Evolutionary conservation across 192 early-diverging fungal species (phyloP), one percentile per base, ranked within the genome.

Genomic region (Powellomyces hirtus): DNA sequence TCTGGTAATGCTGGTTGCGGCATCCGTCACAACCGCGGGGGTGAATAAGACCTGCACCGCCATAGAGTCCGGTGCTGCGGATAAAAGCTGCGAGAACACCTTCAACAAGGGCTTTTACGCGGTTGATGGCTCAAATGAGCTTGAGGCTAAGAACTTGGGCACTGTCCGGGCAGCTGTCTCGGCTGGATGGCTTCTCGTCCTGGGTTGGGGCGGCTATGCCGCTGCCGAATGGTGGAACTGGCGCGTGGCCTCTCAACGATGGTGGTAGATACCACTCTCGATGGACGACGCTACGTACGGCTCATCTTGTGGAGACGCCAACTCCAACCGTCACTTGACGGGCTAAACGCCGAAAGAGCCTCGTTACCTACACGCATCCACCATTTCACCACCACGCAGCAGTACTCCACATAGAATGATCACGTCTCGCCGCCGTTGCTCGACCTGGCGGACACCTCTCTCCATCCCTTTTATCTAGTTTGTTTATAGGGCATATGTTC

Each of bases 181-280:
- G 7, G 59, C 59, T 29, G 45, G 24, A 22, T 71, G 69, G 69
- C 1, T 71, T 2, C 5, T 62, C 30, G 31, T 42, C 30, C 20
- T 62, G 31, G 50, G 40, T 16, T 71, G 69, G 69, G 34, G 34
- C 7, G 60, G 16, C 5, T 63, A 71, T n/a, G 61, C 60, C 18
- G 69, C 42, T 14, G 37, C 59, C 6, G 69, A 71, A 44, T 71
- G 69, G 69, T 71, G 65, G 65, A 67, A 34, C 38, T 67, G 65
- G 65, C 7, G 38, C 24, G 53, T 57, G 1, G 65, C 65, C 27
- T 57, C 52, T 2, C 34, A 67, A 53, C 50, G 65, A 27, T 67
- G 65, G 65, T 67, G 65, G 65, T 67, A 65, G 45, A 31, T 2
- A 49, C n/a, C n/a, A n/a, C n/a, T n/a, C n/a, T n/a, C n/a, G n/a